Percentiles rank a stretch among this genome's conserved stretches.
Evolutionary conservation across 1,139 yeast species (phyloP).

Genomic region (Arxiozyma slooffiae): DNA sequence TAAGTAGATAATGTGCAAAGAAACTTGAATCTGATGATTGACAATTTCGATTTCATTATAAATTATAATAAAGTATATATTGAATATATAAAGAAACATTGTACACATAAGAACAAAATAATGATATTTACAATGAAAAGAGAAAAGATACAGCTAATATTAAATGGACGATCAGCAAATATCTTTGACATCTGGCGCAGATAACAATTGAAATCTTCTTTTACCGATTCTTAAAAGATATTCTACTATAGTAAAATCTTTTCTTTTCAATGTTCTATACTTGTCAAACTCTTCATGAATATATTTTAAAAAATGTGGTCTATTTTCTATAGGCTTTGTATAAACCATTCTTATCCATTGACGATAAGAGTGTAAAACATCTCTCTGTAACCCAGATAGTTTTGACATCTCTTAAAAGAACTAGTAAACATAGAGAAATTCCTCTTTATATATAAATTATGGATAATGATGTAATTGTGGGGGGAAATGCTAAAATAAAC

Average conservation of each 20-base stretch:
- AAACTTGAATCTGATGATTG: not conserved
- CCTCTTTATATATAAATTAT: too few relatives aligned
- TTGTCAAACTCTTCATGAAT: constrained; percentile 53
- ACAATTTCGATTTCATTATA: not conserved
- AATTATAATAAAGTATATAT: not conserved
- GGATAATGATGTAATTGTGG: too few relatives aligned
- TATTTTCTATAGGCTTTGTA: constrained; percentile 43
- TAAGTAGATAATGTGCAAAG: not conserved
- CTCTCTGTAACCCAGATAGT: constrained; percentile 53
- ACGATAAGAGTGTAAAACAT: constrained; percentile 55
- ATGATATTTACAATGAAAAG: not conserved
- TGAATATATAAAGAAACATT: not conserved
- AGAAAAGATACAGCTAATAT: not conserved
- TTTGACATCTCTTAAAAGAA: constrained; percentile 7
- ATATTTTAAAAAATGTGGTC: constrained; percentile 31
- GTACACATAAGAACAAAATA: not conserved
- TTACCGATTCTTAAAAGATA: constrained; percentile 72
- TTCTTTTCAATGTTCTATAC: constrained; percentile 50
- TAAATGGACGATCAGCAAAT: constrained; percentile 33
- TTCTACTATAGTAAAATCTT: constrained; percentile 81
- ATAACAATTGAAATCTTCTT: constrained; percentile 62
- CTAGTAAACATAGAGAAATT: too few relatives aligned
- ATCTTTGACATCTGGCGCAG: constrained; percentile 56
- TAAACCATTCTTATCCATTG: constrained; percentile 45
- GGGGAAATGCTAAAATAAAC: too few relatives aligned